These are phyloP conservation scores for Malania oleifera DNA, from an alignment of 164 flowering plant genomes.

Conservation along the genomic window DNA sequence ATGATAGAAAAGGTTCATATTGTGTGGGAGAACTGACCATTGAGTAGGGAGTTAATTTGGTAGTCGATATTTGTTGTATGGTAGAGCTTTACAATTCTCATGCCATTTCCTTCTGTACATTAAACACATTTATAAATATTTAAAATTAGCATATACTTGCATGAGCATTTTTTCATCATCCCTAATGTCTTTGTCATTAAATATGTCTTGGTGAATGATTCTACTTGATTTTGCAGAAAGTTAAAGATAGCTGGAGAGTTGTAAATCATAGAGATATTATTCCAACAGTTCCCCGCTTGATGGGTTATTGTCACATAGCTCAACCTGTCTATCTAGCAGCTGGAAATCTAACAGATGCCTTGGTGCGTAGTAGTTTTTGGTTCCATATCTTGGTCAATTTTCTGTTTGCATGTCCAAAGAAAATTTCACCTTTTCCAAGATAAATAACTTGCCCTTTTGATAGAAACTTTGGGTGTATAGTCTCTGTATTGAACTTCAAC, in stretches of 20 bases:
- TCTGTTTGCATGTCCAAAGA: neutral
- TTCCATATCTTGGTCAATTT: neutral
- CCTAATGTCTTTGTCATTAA: neutral
- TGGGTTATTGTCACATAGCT: constrained; percentile 98
- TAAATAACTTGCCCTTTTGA: too few relatives aligned
- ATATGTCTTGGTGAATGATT: neutral
- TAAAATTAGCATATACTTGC: too few relatives aligned
- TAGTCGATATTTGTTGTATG: too few relatives aligned
- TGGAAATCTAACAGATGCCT: constrained; percentile 44
- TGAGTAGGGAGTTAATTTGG: too few relatives aligned
- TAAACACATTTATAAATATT: too few relatives aligned
- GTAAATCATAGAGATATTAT: constrained; percentile 95
- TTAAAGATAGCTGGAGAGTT: constrained; percentile 95
- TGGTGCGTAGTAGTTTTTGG: constrained; percentile 39
- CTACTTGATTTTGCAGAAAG: constrained; percentile 53
- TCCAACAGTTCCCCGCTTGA: constrained; percentile 91
- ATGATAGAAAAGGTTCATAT: too few relatives aligned
- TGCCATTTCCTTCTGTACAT: too few relatives aligned
- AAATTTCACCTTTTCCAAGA: too few relatives aligned
- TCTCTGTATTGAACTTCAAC: too few relatives aligned
- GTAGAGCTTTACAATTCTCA: too few relatives aligned
- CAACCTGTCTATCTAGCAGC: constrained; percentile 85
- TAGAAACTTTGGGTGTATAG: too few relatives aligned
- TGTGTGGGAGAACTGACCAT: too few relatives aligned
- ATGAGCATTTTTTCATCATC: neutral